Conservation (phyloP, 108 stramenopile species). For the Cyclostephanos tholiformis region DNA sequence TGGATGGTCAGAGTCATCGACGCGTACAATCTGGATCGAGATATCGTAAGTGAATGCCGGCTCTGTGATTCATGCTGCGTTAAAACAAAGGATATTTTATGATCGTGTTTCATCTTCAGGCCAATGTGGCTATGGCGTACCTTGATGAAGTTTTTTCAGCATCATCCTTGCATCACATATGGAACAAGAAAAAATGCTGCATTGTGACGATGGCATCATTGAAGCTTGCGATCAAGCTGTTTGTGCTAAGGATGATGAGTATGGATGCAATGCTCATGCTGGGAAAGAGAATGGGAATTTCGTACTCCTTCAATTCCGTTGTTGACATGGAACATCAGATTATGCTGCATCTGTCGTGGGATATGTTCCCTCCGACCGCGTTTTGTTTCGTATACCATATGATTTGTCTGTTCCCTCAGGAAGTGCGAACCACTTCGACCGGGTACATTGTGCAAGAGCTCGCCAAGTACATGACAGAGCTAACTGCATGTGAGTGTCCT, state of each 20-base stretch:
- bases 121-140: conserved; percentile 31
- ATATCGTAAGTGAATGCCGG: conserved; percentile 14
- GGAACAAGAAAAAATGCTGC: conserved; percentile 28
- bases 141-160: conserved; percentile 36
- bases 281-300: conserved; percentile 4
- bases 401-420: conserved; percentile 42
- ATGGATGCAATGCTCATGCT: conserved; percentile 48
- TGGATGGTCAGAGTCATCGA: conserved; percentile 49
- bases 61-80: background rate
- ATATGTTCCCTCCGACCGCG: conserved; percentile 35
- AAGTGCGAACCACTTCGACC: conserved; percentile 7
- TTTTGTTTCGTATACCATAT: conserved; percentile 36
- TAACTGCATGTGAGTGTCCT: conserved; percentile 27
- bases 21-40: conserved; percentile 38
- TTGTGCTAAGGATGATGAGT: conserved; percentile 34
- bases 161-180: conserved; percentile 27
- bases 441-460: conserved; percentile 42
- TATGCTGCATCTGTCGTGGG: conserved; percentile 27
- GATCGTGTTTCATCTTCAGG: background rate
- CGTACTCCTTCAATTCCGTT: conserved; percentile 11
- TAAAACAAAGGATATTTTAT: too few relatives aligned
- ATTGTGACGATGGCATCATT: conserved; percentile 32
- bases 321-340: conserved; percentile 41
- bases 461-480: conserved; percentile 38
- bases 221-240: conserved; percentile 40